Evolutionary conservation across 2,329 filamentous ascomycete species (phyloP).

Genomic region (Boeremia lycopersici): DNA sequence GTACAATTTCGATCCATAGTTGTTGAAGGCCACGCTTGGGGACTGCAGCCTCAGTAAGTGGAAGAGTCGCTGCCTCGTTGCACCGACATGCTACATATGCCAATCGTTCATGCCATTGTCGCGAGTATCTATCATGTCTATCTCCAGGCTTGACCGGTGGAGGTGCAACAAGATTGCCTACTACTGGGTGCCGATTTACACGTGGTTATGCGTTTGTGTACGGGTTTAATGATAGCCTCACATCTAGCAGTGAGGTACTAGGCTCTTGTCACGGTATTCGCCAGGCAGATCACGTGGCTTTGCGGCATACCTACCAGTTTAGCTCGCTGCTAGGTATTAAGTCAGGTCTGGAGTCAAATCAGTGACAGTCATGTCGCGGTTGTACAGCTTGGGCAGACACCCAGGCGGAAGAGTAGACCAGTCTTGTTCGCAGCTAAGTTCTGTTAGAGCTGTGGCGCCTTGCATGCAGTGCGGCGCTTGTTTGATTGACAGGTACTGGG

Average conservation of each 20-base stretch:
- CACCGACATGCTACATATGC: neutral
- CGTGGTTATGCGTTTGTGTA: neutral
- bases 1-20: slow-evolving; percentile 25
- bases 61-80: too few species aligned
- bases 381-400: neutral
- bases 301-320: neutral
- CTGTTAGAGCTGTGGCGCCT: neutral
- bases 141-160: neutral
- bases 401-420: neutral
- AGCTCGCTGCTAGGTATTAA: neutral
- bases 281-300: neutral
- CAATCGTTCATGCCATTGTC: neutral
- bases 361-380: neutral
- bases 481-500: neutral
- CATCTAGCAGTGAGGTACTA: neutral
- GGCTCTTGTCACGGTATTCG: neutral
- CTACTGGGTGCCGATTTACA: neutral
- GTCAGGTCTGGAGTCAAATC: neutral
- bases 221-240: neutral
- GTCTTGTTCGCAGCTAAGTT: neutral
- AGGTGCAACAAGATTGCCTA: neutral
- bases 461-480: neutral
- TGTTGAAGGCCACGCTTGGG: slow-evolving; percentile 26
- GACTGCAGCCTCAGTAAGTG: slow-evolving; percentile 11
- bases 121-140: neutral